Evolutionary conservation across 495 filamentous ascomycete genomes (phyloP), one percentile per base, ranked within the genome.

Genomic region (Penicillium longicatenatum): DNA sequence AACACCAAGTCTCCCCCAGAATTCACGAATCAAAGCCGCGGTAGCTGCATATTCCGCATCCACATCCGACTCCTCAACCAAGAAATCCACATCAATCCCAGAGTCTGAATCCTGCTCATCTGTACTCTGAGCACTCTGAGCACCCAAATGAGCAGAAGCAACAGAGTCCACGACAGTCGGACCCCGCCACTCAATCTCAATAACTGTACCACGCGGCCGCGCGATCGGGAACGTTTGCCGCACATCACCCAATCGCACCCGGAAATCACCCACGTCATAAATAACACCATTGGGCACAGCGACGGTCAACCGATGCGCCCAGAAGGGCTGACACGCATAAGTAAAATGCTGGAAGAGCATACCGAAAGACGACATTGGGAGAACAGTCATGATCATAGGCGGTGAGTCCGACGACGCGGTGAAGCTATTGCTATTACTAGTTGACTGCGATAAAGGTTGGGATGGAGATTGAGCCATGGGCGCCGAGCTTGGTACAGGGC

Each of bases 251-350:
- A 79, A 14, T 2, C 77, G 72, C 26, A 80, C 71, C 7, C 71
- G 63, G 59, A 79, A 79, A 41, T 80, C 77, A 8, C 74, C 75
- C 1, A 78, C 62, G 11, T 79, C 77, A 31, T 77, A 80, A 53
- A 75, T 71, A 4, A 71, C 56, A 10, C 75, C 75, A 11, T 61
- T 66, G n/a, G 65, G 68, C n/a, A 80, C 75, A 0, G 67, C 51
- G 22, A 78, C 61, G 0, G 76, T 78, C 44, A 78, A 66, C 10
- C 76, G 72, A 49, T 75, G 73, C 31, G 64, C 68, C 77, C 77
- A 80, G 57, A 79, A 70, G 0, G 77, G 77, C 47, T 79, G 75
- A 37, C 74, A 77, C 11, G 74, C 73, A 57, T 75, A 76, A 22
- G 67, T 67, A 50, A 79, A 76, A 57, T 79, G 77, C 16, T 75